Base-by-base conservation (phyloP, 805 yeast genomes). In the Teunomyces cretensis region DNA sequence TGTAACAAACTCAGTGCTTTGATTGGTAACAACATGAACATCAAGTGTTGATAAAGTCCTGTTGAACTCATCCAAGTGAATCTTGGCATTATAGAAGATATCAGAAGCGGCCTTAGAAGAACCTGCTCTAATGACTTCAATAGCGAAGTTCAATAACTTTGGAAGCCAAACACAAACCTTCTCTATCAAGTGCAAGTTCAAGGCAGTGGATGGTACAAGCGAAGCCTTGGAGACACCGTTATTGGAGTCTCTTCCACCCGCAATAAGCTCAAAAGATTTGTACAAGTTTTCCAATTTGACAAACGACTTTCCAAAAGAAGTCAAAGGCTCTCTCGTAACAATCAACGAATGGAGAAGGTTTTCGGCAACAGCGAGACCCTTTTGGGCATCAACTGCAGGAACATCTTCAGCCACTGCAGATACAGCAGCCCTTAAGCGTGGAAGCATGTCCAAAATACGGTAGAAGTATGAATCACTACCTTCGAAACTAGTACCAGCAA, bases 291-390 rank as follows among this genome's bases (percentile, higher is more conserved):
- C 49, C 26, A 64, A 27, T 51, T 41, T 9, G 9, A 17, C 9
- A 15, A 14, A 28, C 15, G 33, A 28, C 9, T 60, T 48, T 9
- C 61, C 53, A 37, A 72, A 58, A n/a, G 63, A 61, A 2, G 55
- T 48, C 27, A 85, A 51, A 1, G 84, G 78, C 12, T 67, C 63
- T 52, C 88, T 75, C 17, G 74, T 68, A 2, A 78, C 72, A 13
- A 86, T 68, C 49, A 90, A 62, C 2, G 79, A 68, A 46, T 75
- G 78, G 2, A 90, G 61, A 41, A 88, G 60, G 60, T 88, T 84
- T 56, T 92, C 97, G 2, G 81, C 69, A 7, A 83, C 81, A 7
- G 90, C 89, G 55, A 89, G 69, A 31, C 90, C 95, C 52, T 83
- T 84, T 49, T 81, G 86, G 26, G 87, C 77, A 58, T 86, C 95